Evolutionary conservation across 2,329 filamentous ascomycete species (phyloP), one percentile per base, ranked within the genome.

Genomic region (Kalaharituber pfeilii): DNA sequence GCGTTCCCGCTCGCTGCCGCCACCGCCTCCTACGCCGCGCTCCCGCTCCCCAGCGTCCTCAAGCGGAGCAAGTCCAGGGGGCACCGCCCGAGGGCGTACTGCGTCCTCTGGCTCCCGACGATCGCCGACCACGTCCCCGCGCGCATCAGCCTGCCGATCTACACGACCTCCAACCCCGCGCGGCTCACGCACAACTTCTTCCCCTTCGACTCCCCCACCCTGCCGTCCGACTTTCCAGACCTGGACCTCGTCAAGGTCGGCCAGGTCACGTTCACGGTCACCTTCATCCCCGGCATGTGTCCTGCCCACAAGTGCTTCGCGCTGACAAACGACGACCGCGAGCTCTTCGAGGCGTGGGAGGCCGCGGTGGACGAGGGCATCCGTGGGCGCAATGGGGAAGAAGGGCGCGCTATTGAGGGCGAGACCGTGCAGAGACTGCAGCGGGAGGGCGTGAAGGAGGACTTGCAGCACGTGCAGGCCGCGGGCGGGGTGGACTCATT

Each of bases 311-410:
- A 85, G 60, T 75, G 74, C 1, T 95, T 94, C 62, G 81, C 94
- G 22, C 77, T 80, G 49, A 85, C 93, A 67, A 94, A 94, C 64
- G 81, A 94, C 66, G 82, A 83, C 1, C 81, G 89, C 28, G 91
- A 96, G 71, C 95, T 88, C 0, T 94, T 86, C 60, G 89, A 96
- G 70, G 84, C 83, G 0, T 96, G 88, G 86, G 87, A 95, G 67
- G 85, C 87, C 0, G 95, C 89, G 66, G 78, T 83, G 39, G 80
- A 86, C 0, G 88, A 96, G 67, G 89, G 89, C 11, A 85, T 94
- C 0, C 79, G 91, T 1, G 69, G 74, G 13, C 76, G 80, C 53
- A 75, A 79, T 26, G 86, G 95, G 0, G 71, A 76, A 8, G 75
- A 80, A 24, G 82, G 42, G 25, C n/a, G 24, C n/a, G 5, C 25